Evolutionary conservation across 345 rosid genomes (phyloP).

Genomic region (sweet orange (Citrus sinensis)): DNA sequence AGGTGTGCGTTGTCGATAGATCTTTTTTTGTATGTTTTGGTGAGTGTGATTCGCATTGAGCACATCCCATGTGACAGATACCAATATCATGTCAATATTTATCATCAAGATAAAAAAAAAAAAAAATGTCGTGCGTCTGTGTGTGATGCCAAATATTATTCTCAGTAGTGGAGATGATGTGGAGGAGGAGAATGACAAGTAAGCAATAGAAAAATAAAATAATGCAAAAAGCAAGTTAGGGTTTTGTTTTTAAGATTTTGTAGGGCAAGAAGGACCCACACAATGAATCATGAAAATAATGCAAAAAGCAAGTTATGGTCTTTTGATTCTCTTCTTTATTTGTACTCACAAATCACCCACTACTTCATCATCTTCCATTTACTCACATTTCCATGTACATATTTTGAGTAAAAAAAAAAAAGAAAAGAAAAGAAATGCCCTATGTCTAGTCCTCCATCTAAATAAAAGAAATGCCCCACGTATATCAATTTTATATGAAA

Average conservation of each 20-base stretch:
- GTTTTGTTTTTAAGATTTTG: neutral
- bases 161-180: conserved; percentile 13
- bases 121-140: neutral
- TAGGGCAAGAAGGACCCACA: conserved; percentile 11
- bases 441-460: too few species aligned
- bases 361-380: neutral
- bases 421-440: too few species aligned
- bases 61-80: conserved; percentile 10
- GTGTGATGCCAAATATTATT: neutral
- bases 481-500: too few species aligned
- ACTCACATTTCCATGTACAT: neutral
- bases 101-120: too few species aligned
- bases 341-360: conserved; percentile 10
- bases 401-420: too few species aligned
- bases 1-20: neutral
- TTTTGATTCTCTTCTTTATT: conserved; percentile 2
- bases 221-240: neutral
- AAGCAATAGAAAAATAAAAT: neutral
- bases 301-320: too few species aligned
- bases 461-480: too few species aligned
- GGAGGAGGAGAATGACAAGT: conserved; percentile 11
- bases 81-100: neutral
- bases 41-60: conserved; percentile 8
- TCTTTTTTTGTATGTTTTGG: neutral
- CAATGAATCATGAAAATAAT: too few species aligned